Base-by-base conservation (phyloP, 805 yeast species). In the Schwanniomyces pseudopolymorphus region DNA sequence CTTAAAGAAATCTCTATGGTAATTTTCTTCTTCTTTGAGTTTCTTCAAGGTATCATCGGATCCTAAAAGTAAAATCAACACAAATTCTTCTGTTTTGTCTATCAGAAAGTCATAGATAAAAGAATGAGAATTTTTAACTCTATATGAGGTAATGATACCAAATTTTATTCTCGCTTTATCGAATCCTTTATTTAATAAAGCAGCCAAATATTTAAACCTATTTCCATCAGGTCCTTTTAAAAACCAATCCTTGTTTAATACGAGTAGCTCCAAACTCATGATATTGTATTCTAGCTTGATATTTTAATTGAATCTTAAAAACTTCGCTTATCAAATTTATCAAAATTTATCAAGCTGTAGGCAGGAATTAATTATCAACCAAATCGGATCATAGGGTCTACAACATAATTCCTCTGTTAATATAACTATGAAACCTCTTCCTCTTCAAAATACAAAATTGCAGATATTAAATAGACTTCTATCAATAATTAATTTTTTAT, bases 181-280 rank as follows among this genome's bases (percentile, higher is more conserved):
- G 57, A 80, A 81, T 1, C 81, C 80, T 45, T 69, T 66, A 56
- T 81, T 81, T 46, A 81, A 59, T n/a, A 76, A 46, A 6, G 57
- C 46, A 5, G 56, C 47, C 25, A 75, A 43, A 19, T 40, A 45
- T 10, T 37, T 39, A 43, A 46, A 45, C 9, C 43, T 39, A 24
- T 44, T 43, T 2, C 14, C 17, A 25, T 42, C 24, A 10, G 39
- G 27, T 13, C 17, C 39, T n/a, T 20, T 33, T 7, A 24, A 42
- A 22, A 61, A 38, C 69, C 69, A 64, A 7, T 51, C 52, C n/a
- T 51, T 51, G 8, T 53, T 47, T n/a, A 64, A 51, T 1, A 57
- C 41, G 3, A 64, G 25, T 3, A 64, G 43, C 40, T 66, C 63
- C 43, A 53, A 62, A 14, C 52, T 21, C 66, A 60, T 61, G 2